Conservation (phyloP, 139 green algal species). For the Penium margaritaceum region DNA sequence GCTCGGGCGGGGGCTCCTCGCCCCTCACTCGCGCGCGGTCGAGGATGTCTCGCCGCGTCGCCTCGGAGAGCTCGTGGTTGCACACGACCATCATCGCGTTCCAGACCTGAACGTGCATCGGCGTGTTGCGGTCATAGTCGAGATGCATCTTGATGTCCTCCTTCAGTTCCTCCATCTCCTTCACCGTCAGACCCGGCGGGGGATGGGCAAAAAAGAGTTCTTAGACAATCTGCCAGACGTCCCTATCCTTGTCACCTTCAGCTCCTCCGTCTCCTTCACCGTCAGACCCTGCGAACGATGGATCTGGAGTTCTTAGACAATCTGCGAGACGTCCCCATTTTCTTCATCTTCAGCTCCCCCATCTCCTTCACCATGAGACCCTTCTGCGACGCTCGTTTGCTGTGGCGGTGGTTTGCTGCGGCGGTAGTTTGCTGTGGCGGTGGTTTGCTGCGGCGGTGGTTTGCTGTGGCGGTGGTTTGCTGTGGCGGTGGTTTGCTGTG, state of each 20-base stretch:
- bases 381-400: too few relatives aligned
- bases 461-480: too few relatives aligned
- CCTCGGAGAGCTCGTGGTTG: slow-evolving; percentile 37
- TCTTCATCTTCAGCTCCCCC: slow-evolving; percentile 42
- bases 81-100: slow-evolving; percentile 41
- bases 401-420: too few relatives aligned
- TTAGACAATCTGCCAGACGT: too few relatives aligned
- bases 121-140: slow-evolving; percentile 37
- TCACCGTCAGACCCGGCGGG: slow-evolving; percentile 33
- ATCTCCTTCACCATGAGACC: slow-evolving; percentile 45
- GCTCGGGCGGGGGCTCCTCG: slow-evolving; percentile 27
- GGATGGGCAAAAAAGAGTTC: neutral
- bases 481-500: too few relatives aligned
- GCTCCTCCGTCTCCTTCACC: slow-evolving; percentile 43
- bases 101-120: slow-evolving; percentile 40
- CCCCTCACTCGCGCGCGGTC: slow-evolving; percentile 33
- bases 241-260: too few relatives aligned
- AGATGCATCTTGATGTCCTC: slow-evolving; percentile 40
- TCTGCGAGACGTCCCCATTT: too few relatives aligned
- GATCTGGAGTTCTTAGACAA: too few relatives aligned
- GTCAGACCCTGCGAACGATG: too few relatives aligned
- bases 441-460: too few relatives aligned
- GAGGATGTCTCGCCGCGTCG: slow-evolving; percentile 9
- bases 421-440: too few relatives aligned
- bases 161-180: slow-evolving; percentile 48